Conservation (phyloP, 139 green algal genomes). For the Nannochloris sp. region DNA sequence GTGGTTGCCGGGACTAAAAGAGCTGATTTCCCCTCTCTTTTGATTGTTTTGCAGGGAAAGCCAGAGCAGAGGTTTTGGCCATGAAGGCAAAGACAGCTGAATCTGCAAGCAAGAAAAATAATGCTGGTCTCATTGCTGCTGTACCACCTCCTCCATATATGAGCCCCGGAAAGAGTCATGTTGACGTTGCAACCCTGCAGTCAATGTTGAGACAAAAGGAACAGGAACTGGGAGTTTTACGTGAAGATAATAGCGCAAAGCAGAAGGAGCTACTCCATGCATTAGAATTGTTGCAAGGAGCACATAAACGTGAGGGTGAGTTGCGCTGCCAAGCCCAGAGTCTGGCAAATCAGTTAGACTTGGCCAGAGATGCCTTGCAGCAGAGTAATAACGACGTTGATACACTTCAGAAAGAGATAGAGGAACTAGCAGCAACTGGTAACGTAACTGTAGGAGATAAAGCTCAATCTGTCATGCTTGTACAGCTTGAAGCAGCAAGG, state of each 20-base stretch:
- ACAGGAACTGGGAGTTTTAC: slow-evolving; percentile 10
- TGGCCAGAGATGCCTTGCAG: not conserved
- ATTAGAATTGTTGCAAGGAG: slow-evolving; percentile 6
- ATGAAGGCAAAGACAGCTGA: too few species aligned
- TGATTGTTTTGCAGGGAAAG: not conserved
- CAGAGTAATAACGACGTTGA: not conserved
- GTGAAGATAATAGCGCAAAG: slow-evolving; percentile 7
- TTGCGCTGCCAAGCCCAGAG: slow-evolving; percentile 1
- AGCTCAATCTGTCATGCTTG: not conserved
- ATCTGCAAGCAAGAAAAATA: slow-evolving; percentile 2
- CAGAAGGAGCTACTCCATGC: slow-evolving; percentile 18
- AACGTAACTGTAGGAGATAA: not conserved
- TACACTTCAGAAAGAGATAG: not conserved
- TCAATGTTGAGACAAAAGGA: slow-evolving; percentile 20
- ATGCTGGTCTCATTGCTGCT: slow-evolving; percentile 2
- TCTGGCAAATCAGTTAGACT: not conserved
- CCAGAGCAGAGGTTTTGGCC: slow-evolving; percentile 2
- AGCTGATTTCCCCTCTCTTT: too few species aligned
- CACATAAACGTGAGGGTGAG: slow-evolving; percentile 15
- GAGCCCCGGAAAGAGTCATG: slow-evolving; percentile 10
- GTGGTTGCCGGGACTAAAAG: too few species aligned
- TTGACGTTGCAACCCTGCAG: slow-evolving; percentile 5
- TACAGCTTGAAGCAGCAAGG: not conserved
- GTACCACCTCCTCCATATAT: not conserved
- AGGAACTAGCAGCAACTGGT: not conserved